Base-by-base conservation (phyloP, 2,329 filamentous ascomycete species). In the Aotearoamyces nothofagi region DNA sequence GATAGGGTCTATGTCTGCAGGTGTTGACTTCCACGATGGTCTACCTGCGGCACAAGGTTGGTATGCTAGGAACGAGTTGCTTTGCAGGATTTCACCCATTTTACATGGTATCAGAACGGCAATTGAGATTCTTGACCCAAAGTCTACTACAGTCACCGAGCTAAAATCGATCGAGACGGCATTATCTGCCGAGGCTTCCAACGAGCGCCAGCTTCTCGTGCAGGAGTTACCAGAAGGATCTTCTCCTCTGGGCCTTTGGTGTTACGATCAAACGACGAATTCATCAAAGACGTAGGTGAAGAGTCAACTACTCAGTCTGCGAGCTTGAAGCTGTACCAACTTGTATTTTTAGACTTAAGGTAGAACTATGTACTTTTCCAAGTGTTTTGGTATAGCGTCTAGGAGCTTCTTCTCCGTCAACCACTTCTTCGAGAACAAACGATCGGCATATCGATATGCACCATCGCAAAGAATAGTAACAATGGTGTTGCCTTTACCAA, bases 401-500 rank as follows among this genome's bases (percentile, higher is more conserved):
- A 90, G 54, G 39, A 98, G 59, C 33, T 78, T 79, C 72, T 96
- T 98, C 46, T 75, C 71, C 52, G 74, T 65, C 41, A 98, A 57
- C 90, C 90, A 98, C 54, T 78, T 86, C 53, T 71, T 72, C 25
- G 82, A 92, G 58, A 98, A 98, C 37, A 98, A 54, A 19, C 90
- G 66, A 39, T 98, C 90, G 4, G 90, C 90, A 52, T 98, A 98
- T 47, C 90, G 63, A 51, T 98, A 96, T n/a, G 90, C 90, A 35
- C 90, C 90, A 51, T 98, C 90, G 48, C 83, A 93, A 24, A 98
- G 66, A 33, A 96, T 69, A 2, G 90, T 98, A 26, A 96, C 90
- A 14, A 98, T 79, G 0, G 81, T 94, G 53, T 87, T n/a, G 11
- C 26, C 86, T 42, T 72, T 77, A 17, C 90, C 90, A 36, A 98